These are phyloP conservation scores for Huntiella savannae DNA, from an alignment of 2,329 filamentous ascomycete genomes.

Conservation along the genomic window DNA sequence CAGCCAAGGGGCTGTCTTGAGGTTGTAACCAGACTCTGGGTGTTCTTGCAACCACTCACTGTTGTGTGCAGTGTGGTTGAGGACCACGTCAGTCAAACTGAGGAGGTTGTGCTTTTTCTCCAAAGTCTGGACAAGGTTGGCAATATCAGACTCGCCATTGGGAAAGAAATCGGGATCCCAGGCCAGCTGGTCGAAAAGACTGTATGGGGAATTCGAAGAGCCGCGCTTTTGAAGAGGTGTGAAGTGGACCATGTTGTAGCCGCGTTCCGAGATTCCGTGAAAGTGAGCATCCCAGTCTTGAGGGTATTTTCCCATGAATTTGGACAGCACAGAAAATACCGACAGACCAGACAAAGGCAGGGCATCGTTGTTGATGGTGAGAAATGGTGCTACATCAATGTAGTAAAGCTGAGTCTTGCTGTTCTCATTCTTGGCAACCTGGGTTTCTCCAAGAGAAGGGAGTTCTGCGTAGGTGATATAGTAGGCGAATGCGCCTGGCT, in stretches of 20 bases:
- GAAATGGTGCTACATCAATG: slow-evolving; percentile 74
- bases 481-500: slow-evolving; percentile 78
- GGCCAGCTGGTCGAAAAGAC: slow-evolving; percentile 74
- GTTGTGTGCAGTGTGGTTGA: slow-evolving; percentile 95
- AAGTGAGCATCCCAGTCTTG: slow-evolving; percentile 80
- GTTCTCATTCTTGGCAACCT: slow-evolving; percentile 11
- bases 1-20: slow-evolving; percentile 69
- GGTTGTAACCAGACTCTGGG: slow-evolving; percentile 87
- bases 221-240: slow-evolving; percentile 82
- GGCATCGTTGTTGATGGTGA: slow-evolving; percentile 53
- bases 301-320: slow-evolving; percentile 92
- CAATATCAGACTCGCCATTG: slow-evolving; percentile 64
- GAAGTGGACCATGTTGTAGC: slow-evolving; percentile 99
- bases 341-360: slow-evolving; percentile 76
- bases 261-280: slow-evolving; percentile 67
- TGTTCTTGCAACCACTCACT: slow-evolving; percentile 87
- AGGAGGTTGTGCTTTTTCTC: slow-evolving; percentile 70
- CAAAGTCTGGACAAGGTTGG: slow-evolving; percentile 58
- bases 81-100: slow-evolving; percentile 86
- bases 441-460: slow-evolving; percentile 47
- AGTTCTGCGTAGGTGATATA: slow-evolving; percentile 84
- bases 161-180: slow-evolving; percentile 76
- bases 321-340: slow-evolving; percentile 85
- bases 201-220: slow-evolving; percentile 89
- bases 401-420: slow-evolving; percentile 67